These are phyloP conservation scores for Exutisphaerella laricina DNA, from an alignment of 2,329 filamentous ascomycete species.

Conservation along the genomic window DNA sequence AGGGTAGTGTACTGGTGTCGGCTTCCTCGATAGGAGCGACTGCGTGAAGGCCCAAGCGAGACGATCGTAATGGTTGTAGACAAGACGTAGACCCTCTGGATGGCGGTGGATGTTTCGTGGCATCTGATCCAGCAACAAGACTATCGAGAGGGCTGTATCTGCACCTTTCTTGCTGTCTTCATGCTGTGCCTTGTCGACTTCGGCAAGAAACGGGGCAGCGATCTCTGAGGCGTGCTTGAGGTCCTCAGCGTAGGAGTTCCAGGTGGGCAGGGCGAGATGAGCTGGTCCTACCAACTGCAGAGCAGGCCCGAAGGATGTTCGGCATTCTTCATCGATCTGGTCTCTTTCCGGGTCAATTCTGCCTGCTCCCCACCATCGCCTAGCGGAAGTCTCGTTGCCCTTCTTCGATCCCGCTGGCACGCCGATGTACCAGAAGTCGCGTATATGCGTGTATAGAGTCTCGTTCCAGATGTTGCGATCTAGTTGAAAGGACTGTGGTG, in stretches of 20 bases:
- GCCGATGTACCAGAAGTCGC: conserved; percentile 37
- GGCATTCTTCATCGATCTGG: conserved; percentile 36
- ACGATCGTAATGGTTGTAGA: conserved; percentile 54
- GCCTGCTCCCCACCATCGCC: conserved; percentile 37
- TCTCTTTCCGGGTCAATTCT: conserved; percentile 30
- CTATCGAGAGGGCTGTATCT: conserved; percentile 43
- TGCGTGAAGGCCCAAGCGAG: conserved; percentile 41
- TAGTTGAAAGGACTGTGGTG: conserved; percentile 26
- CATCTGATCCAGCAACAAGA: conserved; percentile 59
- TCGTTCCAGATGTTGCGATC: conserved; percentile 39
- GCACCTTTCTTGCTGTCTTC: conserved; percentile 26
- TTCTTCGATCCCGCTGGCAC: conserved; percentile 27
- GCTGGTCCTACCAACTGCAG: conserved; percentile 37
- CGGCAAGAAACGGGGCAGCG: conserved; percentile 35
- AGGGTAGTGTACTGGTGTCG: conserved; percentile 9
- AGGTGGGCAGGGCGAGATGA: conserved; percentile 28
- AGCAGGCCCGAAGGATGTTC: conserved; percentile 31
- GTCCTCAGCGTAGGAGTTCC: conserved; percentile 24
- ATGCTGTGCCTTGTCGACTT: conserved; percentile 27
- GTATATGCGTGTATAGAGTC: conserved; percentile 34
- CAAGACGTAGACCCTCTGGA: conserved; percentile 36
- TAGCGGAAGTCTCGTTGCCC: conserved; percentile 24
- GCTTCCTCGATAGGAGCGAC: conserved; percentile 4
- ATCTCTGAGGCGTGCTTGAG: conserved; percentile 19
- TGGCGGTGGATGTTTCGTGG: conserved; percentile 57